Evolutionary conservation across 129 eudicot genomes (phyloP).

Genomic region (Ambrosia trifida): DNA sequence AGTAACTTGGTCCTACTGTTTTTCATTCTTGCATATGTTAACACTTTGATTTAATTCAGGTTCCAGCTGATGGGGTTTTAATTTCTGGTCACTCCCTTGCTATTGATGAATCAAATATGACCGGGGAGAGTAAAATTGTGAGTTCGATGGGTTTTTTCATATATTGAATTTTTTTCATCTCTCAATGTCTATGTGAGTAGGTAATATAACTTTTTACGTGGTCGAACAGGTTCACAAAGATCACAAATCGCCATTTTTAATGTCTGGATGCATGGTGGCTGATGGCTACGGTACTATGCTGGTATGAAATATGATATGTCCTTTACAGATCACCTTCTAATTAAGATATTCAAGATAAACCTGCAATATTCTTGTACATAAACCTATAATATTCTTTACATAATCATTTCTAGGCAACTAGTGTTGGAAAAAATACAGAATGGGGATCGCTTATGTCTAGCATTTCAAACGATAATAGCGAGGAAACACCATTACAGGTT

Average conservation of each 20-base stretch:
- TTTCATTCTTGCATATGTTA: conserved; percentile 16
- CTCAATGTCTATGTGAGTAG: background rate
- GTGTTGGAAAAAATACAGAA: conserved; percentile 92
- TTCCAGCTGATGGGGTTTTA: conserved; percentile 95
- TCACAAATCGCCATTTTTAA: conserved; percentile 69
- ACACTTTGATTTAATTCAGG: conserved; percentile 42
- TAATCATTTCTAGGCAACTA: conserved; percentile 56
- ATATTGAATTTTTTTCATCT: background rate
- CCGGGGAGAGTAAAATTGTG: conserved; percentile 95
- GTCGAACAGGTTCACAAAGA: conserved; percentile 68
- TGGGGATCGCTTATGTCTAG: conserved; percentile 99
- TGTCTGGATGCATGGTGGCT: conserved; percentile 99
- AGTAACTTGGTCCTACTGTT: background rate
- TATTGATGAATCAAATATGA: too few species aligned
- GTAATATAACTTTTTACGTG: conserved; percentile 8
- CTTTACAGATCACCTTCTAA: background rate
- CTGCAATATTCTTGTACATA: background rate
- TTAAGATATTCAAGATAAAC: background rate
- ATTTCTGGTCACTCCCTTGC: too few species aligned
- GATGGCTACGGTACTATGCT: conserved; percentile 99
- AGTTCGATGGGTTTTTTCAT: conserved; percentile 14
- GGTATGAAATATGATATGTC: conserved; percentile 45
- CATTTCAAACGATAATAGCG: conserved; percentile 94
- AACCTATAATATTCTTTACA: background rate
- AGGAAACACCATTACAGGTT: conserved; percentile 98